Evolutionary conservation across 495 filamentous ascomycete genomes (phyloP).

Genomic region (Neurospora sp.): DNA sequence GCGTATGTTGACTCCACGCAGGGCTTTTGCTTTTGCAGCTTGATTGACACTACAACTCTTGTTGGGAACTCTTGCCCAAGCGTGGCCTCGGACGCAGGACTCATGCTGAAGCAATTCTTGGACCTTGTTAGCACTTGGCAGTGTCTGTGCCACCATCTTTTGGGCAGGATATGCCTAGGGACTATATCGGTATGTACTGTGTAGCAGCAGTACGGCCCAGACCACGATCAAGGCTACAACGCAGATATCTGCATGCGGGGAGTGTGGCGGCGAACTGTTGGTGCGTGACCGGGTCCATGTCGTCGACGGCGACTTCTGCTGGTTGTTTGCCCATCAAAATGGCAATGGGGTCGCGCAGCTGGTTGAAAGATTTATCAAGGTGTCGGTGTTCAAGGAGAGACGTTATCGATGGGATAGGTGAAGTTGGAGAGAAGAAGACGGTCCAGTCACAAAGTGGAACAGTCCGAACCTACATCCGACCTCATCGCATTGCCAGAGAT

Average conservation of each 20-base stretch:
- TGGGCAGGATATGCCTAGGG: no score
- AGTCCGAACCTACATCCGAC: neutral
- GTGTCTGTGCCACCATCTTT: no score
- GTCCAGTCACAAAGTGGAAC: neutral
- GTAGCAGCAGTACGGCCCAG: no score
- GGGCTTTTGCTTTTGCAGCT: neutral
- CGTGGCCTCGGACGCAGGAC: no score
- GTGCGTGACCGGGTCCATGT: neutral
- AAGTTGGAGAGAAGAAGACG: neutral
- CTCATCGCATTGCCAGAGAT: neutral
- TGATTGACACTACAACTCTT: neutral
- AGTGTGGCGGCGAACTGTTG: no score
- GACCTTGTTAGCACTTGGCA: no score
- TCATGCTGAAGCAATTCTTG: no score
- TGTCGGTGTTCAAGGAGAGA: neutral
- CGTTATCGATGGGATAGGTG: neutral
- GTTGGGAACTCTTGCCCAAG: neutral
- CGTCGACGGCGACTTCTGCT: neutral
- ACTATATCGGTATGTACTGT: no score
- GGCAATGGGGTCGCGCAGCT: neutral
- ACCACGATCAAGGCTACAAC: no score
- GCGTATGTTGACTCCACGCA: neutral
- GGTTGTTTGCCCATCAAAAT: no score
- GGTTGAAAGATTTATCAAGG: neutral
- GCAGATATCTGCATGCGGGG: no score